Evolutionary conservation across 1,284 basidiomycete species (phyloP), one percentile per base, ranked within the genome.

Genomic region (Peniophora sp.): DNA sequence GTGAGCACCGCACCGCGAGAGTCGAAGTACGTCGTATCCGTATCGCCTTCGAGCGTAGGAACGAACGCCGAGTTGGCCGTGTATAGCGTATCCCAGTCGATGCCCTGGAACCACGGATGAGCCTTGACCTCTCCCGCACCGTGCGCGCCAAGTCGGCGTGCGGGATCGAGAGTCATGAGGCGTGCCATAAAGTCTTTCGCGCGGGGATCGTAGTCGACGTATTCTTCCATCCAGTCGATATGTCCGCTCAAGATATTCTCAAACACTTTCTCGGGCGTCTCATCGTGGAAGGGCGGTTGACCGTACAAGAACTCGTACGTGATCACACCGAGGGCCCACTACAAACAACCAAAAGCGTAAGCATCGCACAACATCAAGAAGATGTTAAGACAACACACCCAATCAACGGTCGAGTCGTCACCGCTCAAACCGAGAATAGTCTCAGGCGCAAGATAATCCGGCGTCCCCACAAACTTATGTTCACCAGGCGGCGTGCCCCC

Each of bases 11-110:
- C 92, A 19, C 97, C 97, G 25, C 97, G 86, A 53, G 93, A 81
- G 69, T 99, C 97, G 61, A 99, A 99, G 72, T 99, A 99, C 66
- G 99, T 97, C 12, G 97, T 99, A 22, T 92, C 97, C 68, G 98
- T 96, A 0, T 94, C 93, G 66, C 99, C 96, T 9, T 88, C 83
- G 34, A 97, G 83, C 62, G 95, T 89, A 43, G 97, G 97, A 48
- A 99, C 94, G 69, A 99, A 99, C 22, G 91, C 92, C 19, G 95
- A 94, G 63, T 94, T 89, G 2, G 83, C 82, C 8, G 82, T 84
- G 3, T 90, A 91, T 53, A 99, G 83, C 52, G 89, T 87, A 51
- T 90, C 84, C 96, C 97, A 99, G 60, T 98, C 89, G 57, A 98
- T 85, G 24, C 83, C 91, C 34, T 80, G 73, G 61, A 99, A 92